Conservation (phyloP, 1,284 basidiomycete genomes). For the Rhodotorula glutinis region DNA sequence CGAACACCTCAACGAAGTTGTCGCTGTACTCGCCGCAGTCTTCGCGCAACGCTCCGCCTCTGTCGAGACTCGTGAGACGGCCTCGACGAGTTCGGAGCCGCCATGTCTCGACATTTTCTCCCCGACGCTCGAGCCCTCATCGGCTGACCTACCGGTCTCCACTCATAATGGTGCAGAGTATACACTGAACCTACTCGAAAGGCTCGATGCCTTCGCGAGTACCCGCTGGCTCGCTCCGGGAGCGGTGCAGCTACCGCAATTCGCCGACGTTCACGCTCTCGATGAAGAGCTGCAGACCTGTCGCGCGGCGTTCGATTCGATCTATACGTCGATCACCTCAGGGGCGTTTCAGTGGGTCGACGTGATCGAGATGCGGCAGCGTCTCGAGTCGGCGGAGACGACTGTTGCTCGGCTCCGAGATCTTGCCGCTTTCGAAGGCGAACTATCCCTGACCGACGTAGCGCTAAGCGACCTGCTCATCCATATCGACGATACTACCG, state of each 20-base stretch:
- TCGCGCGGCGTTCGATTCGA: slow-evolving; percentile 49
- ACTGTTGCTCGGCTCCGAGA: slow-evolving; percentile 52
- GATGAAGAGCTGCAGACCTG: slow-evolving; percentile 34
- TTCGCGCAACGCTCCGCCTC: background rate
- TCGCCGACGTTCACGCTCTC: slow-evolving; percentile 54
- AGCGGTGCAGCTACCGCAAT: slow-evolving; percentile 12
- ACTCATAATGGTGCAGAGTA: too few species aligned
- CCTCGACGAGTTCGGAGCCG: too few species aligned
- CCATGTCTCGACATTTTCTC: too few species aligned
- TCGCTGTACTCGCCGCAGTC: background rate
- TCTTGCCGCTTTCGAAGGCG: slow-evolving; percentile 57
- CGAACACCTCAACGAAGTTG: slow-evolving; percentile 2
- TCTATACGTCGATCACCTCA: too few species aligned
- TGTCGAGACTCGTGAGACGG: background rate
- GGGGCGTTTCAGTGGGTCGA: too few species aligned
- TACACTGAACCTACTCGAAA: background rate
- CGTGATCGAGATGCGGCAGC: too few species aligned
- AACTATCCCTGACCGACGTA: slow-evolving; percentile 61
- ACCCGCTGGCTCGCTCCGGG: slow-evolving; percentile 11
- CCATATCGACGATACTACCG: slow-evolving; percentile 59
- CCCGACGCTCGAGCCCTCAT: too few species aligned
- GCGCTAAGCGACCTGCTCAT: slow-evolving; percentile 74
- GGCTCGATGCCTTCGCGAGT: background rate
- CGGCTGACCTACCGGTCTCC: too few species aligned
- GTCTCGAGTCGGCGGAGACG: slow-evolving; percentile 53